Evolutionary conservation across 1,284 basidiomycete genomes (phyloP).

Genomic region (Pyrrhoderma lamaoense): DNA sequence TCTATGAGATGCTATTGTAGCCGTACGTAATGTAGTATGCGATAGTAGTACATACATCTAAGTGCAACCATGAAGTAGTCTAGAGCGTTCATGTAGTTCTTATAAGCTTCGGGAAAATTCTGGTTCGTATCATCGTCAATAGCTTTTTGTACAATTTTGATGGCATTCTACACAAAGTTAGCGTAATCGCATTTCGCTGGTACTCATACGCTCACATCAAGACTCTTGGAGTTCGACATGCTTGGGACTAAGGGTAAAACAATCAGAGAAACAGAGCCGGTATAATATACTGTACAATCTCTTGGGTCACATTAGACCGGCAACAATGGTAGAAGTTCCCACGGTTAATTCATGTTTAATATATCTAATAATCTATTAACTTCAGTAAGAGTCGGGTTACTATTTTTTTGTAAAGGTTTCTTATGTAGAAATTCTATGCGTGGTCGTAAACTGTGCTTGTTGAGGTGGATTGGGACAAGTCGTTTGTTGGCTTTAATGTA

Average conservation of each 20-base stretch:
- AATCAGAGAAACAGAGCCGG: neutral
- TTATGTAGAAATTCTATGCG: too few species aligned
- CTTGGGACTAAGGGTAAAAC: neutral
- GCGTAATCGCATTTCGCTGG: neutral
- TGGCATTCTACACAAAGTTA: slow-evolving; percentile 63
- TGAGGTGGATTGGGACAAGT: too few species aligned
- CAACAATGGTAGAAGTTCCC: slow-evolving; percentile 1
- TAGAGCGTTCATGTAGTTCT: slow-evolving; percentile 88
- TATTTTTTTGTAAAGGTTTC: too few species aligned
- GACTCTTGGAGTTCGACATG: slow-evolving; percentile 19
- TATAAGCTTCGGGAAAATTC: slow-evolving; percentile 93
- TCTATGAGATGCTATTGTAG: slow-evolving; percentile 40
- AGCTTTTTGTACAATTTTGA: slow-evolving; percentile 90
- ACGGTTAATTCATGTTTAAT: neutral
- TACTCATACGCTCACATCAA: slow-evolving; percentile 18
- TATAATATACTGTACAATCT: neutral
- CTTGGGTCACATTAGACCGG: neutral
- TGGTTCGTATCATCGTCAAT: slow-evolving; percentile 94
- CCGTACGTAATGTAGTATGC: neutral
- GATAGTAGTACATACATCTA: slow-evolving; percentile 48
- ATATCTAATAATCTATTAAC: too few species aligned
- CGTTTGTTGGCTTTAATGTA: too few species aligned
- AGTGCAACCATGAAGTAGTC: slow-evolving; percentile 97
- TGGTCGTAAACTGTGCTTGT: too few species aligned
- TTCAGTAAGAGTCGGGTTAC: too few species aligned